Conservation (phyloP, 139 green algal species). For the Chlamydomonas schloesseri region DNA sequence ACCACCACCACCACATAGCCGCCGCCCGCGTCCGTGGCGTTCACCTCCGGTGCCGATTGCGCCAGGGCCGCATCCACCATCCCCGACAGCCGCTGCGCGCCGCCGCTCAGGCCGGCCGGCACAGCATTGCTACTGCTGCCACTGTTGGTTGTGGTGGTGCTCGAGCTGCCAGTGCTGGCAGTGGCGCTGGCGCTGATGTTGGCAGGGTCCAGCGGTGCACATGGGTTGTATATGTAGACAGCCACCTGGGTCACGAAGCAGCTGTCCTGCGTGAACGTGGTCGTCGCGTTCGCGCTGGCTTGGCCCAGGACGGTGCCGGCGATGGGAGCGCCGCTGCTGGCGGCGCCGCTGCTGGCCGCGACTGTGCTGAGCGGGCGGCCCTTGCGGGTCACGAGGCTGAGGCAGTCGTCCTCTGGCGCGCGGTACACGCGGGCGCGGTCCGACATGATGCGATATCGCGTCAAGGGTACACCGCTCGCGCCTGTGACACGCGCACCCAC, state of each 20-base stretch:
- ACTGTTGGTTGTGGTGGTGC: background rate
- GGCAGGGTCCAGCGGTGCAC: background rate
- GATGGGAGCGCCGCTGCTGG: background rate
- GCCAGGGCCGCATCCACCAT: background rate
- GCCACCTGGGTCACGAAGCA: slow-evolving; percentile 19
- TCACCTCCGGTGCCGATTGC: too few species aligned
- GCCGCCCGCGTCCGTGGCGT: background rate
- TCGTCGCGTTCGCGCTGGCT: background rate
- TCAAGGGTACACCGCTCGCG: background rate
- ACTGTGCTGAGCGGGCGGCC: background rate
- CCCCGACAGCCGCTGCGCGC: background rate
- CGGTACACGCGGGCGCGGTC: background rate
- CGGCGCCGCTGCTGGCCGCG: background rate
- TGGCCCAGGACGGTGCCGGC: too few species aligned
- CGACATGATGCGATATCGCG: background rate
- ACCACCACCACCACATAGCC: slow-evolving; percentile 15
- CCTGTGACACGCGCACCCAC: background rate
- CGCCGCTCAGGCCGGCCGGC: background rate
- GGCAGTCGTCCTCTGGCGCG: slow-evolving; percentile 4
- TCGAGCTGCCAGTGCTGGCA: background rate
- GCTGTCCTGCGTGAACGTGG: background rate
- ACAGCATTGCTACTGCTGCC: too few species aligned
- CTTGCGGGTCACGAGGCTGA: background rate
- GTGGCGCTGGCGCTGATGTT: background rate
- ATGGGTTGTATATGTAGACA: slow-evolving; percentile 37